phyloP scores from a whole-genome alignment of 371 early-diverging fungal species.

The Gilbertella persicaria region DNA sequence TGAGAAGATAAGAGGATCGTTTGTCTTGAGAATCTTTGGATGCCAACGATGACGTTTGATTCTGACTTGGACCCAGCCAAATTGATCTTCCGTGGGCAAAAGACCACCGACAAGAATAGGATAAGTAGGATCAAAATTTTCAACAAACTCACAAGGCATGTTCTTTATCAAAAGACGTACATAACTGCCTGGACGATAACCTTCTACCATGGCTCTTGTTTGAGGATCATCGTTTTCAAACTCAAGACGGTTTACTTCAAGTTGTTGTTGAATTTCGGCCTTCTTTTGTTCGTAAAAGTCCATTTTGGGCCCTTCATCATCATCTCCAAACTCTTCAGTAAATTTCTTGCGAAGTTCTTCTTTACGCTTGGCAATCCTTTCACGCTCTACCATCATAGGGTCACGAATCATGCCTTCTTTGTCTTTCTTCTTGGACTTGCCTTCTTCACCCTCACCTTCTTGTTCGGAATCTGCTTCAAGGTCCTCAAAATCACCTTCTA shows the following conservation, averaged over 20 bases:
- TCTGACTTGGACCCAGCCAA: slow-evolving; percentile 93
- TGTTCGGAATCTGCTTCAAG: slow-evolving; percentile 66
- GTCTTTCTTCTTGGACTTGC: slow-evolving; percentile 21
- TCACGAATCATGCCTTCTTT: slow-evolving; percentile 35
- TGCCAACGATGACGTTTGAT: slow-evolving; percentile 99
- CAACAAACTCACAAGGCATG: slow-evolving; percentile 93
- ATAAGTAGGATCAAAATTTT: slow-evolving; percentile 84
- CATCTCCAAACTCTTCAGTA: slow-evolving; percentile 85
- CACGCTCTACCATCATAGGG: slow-evolving; percentile 53
- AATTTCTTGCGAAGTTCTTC: slow-evolving; percentile 91
- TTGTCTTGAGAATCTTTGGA: slow-evolving; percentile 94
- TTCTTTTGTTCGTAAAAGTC: slow-evolving; percentile 91
- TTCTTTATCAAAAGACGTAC: slow-evolving; percentile 86
- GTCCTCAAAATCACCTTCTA: slow-evolving; percentile 93
- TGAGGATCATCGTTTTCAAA: slow-evolving; percentile 83
- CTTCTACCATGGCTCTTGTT: slow-evolving; percentile 79
- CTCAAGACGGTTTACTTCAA: slow-evolving; percentile 78
- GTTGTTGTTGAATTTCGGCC: slow-evolving; percentile 82
- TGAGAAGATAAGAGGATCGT: slow-evolving; percentile 97
- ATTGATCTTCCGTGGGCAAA: slow-evolving; percentile 81
- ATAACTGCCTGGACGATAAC: slow-evolving; percentile 91
- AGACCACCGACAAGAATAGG: slow-evolving; percentile 93
- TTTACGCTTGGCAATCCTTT: slow-evolving; percentile 80
- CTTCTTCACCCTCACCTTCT: slow-evolving; percentile 37
- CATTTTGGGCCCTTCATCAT: slow-evolving; percentile 63